phyloP scores from a whole-genome alignment of 441 rosid species.

The Syzygium malaccense region DNA sequence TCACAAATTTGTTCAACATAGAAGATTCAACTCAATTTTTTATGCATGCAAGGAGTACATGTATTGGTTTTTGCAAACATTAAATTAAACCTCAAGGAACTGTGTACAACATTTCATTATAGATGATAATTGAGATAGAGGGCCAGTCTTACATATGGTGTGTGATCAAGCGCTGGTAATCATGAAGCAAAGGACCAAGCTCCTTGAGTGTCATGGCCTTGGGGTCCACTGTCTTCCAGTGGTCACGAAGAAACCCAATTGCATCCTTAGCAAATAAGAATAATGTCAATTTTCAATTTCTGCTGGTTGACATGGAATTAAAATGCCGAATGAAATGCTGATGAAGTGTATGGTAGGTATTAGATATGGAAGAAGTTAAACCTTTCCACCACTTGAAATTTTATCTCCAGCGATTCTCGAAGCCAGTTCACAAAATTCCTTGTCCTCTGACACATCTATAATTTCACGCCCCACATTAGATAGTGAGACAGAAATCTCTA shows the following conservation, averaged over 20 bases:
- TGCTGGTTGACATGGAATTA: neutral
- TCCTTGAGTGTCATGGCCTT: slow-evolving; percentile 57
- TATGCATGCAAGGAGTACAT: neutral
- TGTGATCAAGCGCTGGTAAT: slow-evolving; percentile 69
- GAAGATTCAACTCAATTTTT: neutral
- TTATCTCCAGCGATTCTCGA: slow-evolving; percentile 37
- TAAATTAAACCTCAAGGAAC: neutral
- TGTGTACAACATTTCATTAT: neutral
- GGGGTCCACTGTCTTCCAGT: slow-evolving; percentile 64
- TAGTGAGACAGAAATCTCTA: slow-evolving; percentile 49
- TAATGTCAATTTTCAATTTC: neutral
- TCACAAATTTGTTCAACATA: neutral
- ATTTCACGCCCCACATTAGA: slow-evolving; percentile 38
- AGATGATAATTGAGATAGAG: neutral
- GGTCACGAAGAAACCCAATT: slow-evolving; percentile 61
- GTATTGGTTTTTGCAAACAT: neutral
- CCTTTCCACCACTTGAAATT: slow-evolving; percentile 38
- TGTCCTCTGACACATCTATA: slow-evolving; percentile 64
- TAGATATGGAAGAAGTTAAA: neutral
- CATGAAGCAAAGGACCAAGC: slow-evolving; percentile 81
- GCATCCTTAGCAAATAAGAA: slow-evolving; percentile 27
- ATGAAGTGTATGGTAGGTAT: neutral
- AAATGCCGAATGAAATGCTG: neutral
- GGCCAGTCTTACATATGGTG: slow-evolving; percentile 46
- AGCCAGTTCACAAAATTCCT: slow-evolving; percentile 71